Percentiles rank a stretch among this genome's conserved stretches.
Conservation (phyloP, 352 stramenopile genomes). For the Pythium scleroteichum region DNA sequence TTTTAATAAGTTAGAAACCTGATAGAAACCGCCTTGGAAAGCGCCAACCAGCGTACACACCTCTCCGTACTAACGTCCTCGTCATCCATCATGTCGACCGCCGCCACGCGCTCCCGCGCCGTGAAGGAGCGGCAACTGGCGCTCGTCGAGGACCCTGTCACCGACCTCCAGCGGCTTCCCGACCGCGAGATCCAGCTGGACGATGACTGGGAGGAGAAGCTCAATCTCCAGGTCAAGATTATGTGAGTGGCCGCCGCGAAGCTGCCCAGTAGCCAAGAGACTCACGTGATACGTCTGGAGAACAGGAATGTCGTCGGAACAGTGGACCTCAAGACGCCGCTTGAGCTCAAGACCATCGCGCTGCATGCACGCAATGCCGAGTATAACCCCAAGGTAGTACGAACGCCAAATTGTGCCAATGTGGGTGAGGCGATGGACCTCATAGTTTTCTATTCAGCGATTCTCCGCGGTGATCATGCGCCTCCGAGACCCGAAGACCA, state of each 20-base stretch:
- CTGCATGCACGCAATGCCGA: constrained; percentile 98
- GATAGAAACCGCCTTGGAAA: background rate
- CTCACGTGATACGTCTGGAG: background rate
- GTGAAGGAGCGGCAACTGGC: constrained; percentile 78
- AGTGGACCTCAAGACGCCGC: constrained; percentile 92
- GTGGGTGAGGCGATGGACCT: background rate
- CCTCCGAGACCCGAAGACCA: constrained; percentile 96
- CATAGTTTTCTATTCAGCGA: constrained; percentile 39
- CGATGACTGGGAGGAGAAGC: constrained; percentile 78
- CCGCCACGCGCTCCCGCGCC: constrained; percentile 38
- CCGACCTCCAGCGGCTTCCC: constrained; percentile 43
- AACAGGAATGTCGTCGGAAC: constrained; percentile 94
- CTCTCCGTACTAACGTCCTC: constrained; percentile 1
- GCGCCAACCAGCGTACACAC: constrained; percentile 3
- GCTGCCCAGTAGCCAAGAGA: background rate
- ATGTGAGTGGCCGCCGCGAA: constrained; percentile 41
- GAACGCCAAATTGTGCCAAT: background rate
- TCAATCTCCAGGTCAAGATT: constrained; percentile 82
- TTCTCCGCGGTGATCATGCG: constrained; percentile 97
- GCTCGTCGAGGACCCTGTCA: constrained; percentile 46
- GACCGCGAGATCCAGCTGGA: constrained; percentile 70
- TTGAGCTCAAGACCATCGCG: constrained; percentile 98
- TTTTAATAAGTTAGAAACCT: background rate
- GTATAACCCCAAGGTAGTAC: constrained; percentile 97
- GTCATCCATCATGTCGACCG: constrained; percentile 13